A percentile compares a stretch with the other conserved stretches of the same genome.
Evolutionary conservation across 495 filamentous ascomycete genomes (phyloP).

Genomic region (Aspergillus sparsus): DNA sequence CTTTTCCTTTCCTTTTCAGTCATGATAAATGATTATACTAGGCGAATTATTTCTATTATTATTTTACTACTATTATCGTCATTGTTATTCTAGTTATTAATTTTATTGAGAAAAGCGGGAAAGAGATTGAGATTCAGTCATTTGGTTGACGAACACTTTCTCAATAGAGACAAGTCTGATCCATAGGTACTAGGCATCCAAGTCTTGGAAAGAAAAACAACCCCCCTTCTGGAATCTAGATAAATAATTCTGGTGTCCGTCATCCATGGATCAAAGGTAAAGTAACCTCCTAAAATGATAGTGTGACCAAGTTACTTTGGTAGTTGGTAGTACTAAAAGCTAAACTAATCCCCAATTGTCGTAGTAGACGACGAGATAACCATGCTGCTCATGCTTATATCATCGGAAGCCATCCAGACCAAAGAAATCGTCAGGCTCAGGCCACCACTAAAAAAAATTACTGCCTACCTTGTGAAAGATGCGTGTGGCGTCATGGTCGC

Average conservation of each 20-base stretch:
- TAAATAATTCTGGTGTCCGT: not conserved
- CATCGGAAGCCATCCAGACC: slow-evolving; percentile 8
- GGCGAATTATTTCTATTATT: no score
- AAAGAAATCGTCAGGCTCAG: slow-evolving; percentile 13
- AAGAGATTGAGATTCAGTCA: not conserved
- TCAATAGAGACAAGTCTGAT: not conserved
- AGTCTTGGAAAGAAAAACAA: not conserved
- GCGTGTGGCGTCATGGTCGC: slow-evolving; percentile 22
- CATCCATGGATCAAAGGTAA: slow-evolving; percentile 2
- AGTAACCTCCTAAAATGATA: not conserved
- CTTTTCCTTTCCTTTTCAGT: no score
- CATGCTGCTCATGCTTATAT: slow-evolving; percentile 4
- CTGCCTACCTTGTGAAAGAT: no score
- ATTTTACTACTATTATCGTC: not conserved
- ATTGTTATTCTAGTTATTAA: not conserved
- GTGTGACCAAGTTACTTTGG: not conserved
- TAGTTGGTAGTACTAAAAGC: not conserved
- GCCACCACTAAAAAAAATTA: slow-evolving; percentile 1
- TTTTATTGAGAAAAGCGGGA: not conserved
- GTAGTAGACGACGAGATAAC: not conserved
- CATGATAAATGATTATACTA: no score
- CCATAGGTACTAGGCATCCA: not conserved
- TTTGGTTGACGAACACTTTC: slow-evolving; percentile 3
- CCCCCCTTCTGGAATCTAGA: not conserved
- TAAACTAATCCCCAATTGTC: not conserved